Conservation (phyloP, 2,329 filamentous ascomycete genomes). For the Penicillium sp. region DNA sequence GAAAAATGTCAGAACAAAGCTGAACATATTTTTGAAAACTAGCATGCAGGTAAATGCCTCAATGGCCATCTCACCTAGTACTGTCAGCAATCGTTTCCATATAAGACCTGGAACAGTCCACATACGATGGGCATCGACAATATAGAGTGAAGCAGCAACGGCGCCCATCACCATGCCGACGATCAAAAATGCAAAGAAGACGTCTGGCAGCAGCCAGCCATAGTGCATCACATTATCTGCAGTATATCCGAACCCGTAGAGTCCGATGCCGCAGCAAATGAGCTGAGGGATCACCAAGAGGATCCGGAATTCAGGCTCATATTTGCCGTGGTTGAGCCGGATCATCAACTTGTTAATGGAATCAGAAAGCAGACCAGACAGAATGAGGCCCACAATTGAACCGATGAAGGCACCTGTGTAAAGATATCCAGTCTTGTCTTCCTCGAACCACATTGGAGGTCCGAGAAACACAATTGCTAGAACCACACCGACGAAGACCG, state of each 20-base stretch:
- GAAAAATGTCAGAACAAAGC: conserved; percentile 78
- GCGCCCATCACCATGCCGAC: conserved; percentile 90
- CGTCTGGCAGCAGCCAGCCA: conserved; percentile 70
- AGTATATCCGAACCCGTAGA: conserved; percentile 83
- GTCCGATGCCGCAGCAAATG: conserved; percentile 71
- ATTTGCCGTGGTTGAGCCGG: conserved; percentile 72
- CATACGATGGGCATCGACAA: conserved; percentile 87
- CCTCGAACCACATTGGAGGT: conserved; percentile 76
- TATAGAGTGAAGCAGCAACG: conserved; percentile 80
- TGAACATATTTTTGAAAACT: conserved; percentile 94
- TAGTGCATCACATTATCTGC: conserved; percentile 61
- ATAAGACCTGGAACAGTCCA: conserved; percentile 23
- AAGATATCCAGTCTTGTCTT: conserved; percentile 79
- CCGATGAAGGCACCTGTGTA: conserved; percentile 86
- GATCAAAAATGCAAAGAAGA: conserved; percentile 82
- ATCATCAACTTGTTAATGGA: conserved; percentile 70
- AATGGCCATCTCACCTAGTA: conserved; percentile 70
- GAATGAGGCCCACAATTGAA: conserved; percentile 70
- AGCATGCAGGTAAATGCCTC: conserved; percentile 88
- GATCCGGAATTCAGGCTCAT: conserved; percentile 89
- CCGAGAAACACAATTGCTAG: conserved; percentile 79
- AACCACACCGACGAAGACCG: conserved; percentile 84
- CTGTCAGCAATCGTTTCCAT: conserved; percentile 10
- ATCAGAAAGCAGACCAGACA: conserved; percentile 75
- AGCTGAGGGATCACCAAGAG: conserved; percentile 80